Evolutionary conservation across 768 basidiomycete species (phyloP), one percentile per base, ranked within the genome.

Genomic region (Tricholoma furcatifolium): DNA sequence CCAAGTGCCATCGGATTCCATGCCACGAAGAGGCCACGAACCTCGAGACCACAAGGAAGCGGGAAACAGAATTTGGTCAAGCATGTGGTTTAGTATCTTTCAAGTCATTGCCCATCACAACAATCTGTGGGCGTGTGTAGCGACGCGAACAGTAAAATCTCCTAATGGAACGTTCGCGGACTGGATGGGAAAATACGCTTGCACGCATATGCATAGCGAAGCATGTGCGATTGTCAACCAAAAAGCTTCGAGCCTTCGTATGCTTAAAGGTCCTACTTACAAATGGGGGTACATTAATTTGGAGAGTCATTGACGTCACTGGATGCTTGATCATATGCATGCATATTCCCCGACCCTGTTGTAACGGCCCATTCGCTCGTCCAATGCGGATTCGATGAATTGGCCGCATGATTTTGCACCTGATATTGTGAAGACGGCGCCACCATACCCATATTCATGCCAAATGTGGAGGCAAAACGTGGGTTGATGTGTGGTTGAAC

Each of bases 401-500:
- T 9, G 45, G 24, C n/a, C 46, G 41, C 12, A 39, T 32, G 46
- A 17, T 30, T 46, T 55, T 61, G 42, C 39, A 48, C 48, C 47
- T 52, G 44, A 40, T 56, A 55, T 32, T 59, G 62, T 6, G 47
- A 9, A 39, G 43, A 43, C 39, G 56, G 59, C 12, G 51, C 46
- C 34, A 55, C 43, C 47, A 63, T 63, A 51, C 62, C 68, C 54
- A 78, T 55, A 44, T 75, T 71, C 51, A 84, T 65, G 21, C 83
- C 86, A 56, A 89, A 87, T 24, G 71, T 70, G 30, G 81, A 78
- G 12, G 88, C 87, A 67, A 92, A 91, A 10, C 84, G 78, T 8
- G 90, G 90, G 60, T 92, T 91, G 53, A 92, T 91, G 62, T 92
- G 90, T 6, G 90, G 90, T 58, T 90, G 87, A n/a, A 90, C 74